These are phyloP conservation scores for Puccinellia tenuiflora DNA, from an alignment of 176 grass and related monocot genomes.

Conservation along the genomic window DNA sequence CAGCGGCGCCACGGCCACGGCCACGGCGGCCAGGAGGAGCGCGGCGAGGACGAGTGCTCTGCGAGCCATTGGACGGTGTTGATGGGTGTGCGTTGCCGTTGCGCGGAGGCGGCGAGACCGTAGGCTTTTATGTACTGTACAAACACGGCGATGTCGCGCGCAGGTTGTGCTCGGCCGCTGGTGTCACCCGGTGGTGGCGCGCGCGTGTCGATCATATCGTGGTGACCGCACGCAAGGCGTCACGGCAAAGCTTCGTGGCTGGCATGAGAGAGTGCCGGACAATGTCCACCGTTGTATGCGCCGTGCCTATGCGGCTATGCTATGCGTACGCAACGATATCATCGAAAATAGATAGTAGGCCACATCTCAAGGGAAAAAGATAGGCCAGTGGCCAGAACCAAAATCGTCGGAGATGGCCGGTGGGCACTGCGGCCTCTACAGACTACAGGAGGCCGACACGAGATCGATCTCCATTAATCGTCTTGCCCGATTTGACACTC, in stretches of 20 bases:
- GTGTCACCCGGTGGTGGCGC: not conserved
- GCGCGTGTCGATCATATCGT: no score
- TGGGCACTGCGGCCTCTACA: not conserved
- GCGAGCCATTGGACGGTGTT: not conserved
- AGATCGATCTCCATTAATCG: not conserved
- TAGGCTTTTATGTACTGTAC: no score
- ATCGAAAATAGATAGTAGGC: no score
- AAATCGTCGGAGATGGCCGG: not conserved
- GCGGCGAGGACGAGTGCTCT: not conserved
- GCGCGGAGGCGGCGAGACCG: no score
- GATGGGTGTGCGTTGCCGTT: no score
- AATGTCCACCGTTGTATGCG: no score
- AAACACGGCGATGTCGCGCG: not conserved
- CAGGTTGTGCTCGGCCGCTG: not conserved
- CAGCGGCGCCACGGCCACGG: constrained; percentile 3
- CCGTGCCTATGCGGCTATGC: no score
- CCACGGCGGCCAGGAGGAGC: constrained; percentile 16
- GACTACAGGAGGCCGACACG: not conserved
- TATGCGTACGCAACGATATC: no score
- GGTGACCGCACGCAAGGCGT: not conserved
- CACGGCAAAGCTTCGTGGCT: not conserved
- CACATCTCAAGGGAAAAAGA: no score
- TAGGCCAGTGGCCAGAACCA: no score
- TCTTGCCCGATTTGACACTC: not conserved
- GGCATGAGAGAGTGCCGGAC: no score